Percentiles rank a stretch among this genome's conserved stretches.
Conservation (phyloP, 208 protist genomes). For the Wallacemonas sp. region DNA sequence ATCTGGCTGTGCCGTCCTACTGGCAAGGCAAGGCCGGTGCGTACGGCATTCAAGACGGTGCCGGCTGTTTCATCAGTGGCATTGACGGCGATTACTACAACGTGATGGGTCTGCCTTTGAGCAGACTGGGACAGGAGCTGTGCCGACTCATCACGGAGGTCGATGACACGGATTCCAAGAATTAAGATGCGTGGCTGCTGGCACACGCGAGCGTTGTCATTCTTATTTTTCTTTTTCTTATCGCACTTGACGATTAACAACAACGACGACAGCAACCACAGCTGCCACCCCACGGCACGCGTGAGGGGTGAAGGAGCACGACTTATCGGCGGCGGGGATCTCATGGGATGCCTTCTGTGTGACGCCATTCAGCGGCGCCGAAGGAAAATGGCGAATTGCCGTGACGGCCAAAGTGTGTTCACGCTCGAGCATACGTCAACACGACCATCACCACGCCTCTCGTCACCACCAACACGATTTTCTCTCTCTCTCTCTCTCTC, state of each 20-base stretch:
- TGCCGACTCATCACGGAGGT: slow-evolving; percentile 17
- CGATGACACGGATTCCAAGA: background rate
- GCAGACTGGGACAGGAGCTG: slow-evolving; percentile 18
- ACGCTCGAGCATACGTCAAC: no score
- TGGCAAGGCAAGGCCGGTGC: slow-evolving; percentile 43
- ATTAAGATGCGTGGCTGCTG: background rate
- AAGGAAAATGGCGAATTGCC: no score
- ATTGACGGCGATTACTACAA: slow-evolving; percentile 50
- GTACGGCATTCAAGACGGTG: slow-evolving; percentile 43
- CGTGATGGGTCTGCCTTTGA: slow-evolving; percentile 42
- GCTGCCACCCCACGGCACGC: no score
- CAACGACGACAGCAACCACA: no score
- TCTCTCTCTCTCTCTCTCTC: no score
- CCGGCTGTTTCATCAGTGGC: slow-evolving; percentile 24
- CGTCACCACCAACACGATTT: no score
- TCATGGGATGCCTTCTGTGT: no score
- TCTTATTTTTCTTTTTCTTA: slow-evolving; percentile 9
- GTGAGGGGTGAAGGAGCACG: no score
- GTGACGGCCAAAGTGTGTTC: no score
- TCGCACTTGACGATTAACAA: no score
- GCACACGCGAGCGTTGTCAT: background rate
- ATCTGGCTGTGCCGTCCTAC: slow-evolving; percentile 10
- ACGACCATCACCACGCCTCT: no score
- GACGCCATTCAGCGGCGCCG: background rate
- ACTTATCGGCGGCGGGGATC: no score